Evolutionary conservation across 805 yeast genomes (phyloP), one percentile per base, ranked within the genome.

Genomic region (Scheffersomyces lignosus): DNA sequence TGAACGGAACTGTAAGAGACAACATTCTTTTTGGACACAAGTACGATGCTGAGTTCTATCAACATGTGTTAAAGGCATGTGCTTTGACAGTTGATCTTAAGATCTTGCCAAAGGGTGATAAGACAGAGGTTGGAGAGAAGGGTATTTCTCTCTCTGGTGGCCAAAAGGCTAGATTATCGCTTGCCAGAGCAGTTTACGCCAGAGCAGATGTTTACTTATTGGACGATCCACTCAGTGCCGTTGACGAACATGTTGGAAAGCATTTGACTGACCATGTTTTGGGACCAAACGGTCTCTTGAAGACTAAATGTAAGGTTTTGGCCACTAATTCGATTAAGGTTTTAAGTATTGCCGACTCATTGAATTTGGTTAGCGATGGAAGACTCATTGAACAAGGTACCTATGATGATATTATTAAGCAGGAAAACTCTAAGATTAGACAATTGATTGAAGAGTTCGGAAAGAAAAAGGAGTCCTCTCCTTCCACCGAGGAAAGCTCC

Each of bases 131-230:
- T 40, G 99, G 99, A 45, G 99, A 93, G 66, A 88, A 91, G 60
- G 99, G 99, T 46, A 90, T 93, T 34, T 87, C 97, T 10, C 71
- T 93, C 33, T 87, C 96, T 28, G 99, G 99, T 34, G 99, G 99
- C 30, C 99, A 93, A 62, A 93, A 93, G 72, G 98, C 99, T 0
- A 81, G 99, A 59, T 73, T 93, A 25, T 82, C 96, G 1, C 74
- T 93, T 36, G 99, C 99, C 0, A 78, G 99, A 58, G 97, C 99
- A 9, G 96, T 93, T 7, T 93, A 93, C 58, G 78, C 96, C 9
- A 75, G 98, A 47, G 95, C 98, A 3, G 98, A 93, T 55, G 78
- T 93, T 20, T 89, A 87, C 58, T 65, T 93, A 27, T 65, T 93
- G 45, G 99, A 93, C 60, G 99, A 93, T 62, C 87, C 95, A 7